Evolutionary conservation across 352 stramenopile species (phyloP).

Genomic region (Phytophthora fragariaefolia): DNA sequence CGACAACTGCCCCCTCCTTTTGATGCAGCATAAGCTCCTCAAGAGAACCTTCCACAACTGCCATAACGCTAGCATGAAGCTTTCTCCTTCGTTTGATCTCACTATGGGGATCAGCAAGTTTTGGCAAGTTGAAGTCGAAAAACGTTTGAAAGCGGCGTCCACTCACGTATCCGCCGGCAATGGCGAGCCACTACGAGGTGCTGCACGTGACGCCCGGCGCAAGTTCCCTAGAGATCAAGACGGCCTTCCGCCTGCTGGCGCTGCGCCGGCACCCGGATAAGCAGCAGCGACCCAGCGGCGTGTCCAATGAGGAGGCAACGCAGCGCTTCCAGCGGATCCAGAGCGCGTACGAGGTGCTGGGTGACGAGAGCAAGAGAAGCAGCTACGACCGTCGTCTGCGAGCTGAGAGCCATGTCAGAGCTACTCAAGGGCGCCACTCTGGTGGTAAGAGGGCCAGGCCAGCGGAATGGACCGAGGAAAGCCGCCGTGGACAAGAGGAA

Average conservation of each 20-base stretch:
- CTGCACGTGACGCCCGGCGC: neutral
- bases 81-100: too few relatives aligned
- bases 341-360: neutral
- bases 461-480: too few relatives aligned
- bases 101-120: too few relatives aligned
- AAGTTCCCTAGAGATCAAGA: neutral
- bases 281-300: neutral
- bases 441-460: neutral
- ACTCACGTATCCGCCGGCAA: neutral
- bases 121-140: too few relatives aligned
- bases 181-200: neutral
- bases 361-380: neutral
- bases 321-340: slow-evolving; percentile 1
- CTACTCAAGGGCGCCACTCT: neutral
- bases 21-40: too few relatives aligned
- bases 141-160: neutral
- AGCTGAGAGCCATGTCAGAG: neutral
- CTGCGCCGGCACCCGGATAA: slow-evolving; percentile 3
- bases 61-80: too few relatives aligned
- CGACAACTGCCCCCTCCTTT: too few relatives aligned
- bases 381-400: neutral
- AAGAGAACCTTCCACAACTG: too few relatives aligned
- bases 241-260: neutral
- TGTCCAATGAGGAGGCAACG: neutral
- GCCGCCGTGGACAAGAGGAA: too few relatives aligned